Percentiles rank a stretch among this genome's conserved stretches.
Conservation (phyloP, 78 protist species). For the Capsaspora owczarzaki region DNA sequence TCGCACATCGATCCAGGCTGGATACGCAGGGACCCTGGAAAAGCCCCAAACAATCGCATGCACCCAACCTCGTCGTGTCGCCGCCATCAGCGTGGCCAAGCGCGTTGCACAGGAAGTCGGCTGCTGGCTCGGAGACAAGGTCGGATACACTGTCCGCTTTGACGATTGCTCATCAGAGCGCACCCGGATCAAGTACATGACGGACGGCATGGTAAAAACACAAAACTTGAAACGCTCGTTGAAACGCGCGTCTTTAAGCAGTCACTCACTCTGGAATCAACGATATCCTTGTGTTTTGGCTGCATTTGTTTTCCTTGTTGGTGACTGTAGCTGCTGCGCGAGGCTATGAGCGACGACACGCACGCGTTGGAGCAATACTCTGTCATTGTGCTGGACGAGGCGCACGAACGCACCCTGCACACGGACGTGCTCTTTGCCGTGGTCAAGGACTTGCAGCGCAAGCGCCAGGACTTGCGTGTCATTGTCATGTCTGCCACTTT, state of each 20-base stretch:
- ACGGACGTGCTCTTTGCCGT: slow-evolving; percentile 30
- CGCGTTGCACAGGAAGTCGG: slow-evolving; percentile 77
- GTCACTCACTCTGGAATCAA: too few species aligned
- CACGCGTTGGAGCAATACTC: slow-evolving; percentile 68
- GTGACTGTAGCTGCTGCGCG: slow-evolving; percentile 90
- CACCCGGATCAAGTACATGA: slow-evolving; percentile 76
- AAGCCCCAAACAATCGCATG: slow-evolving; percentile 44
- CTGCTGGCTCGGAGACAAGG: not conserved
- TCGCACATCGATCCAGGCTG: too few species aligned
- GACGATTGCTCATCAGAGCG: slow-evolving; percentile 29
- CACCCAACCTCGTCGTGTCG: slow-evolving; percentile 85
- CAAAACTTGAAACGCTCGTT: too few species aligned
- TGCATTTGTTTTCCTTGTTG: too few species aligned
- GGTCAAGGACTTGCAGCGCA: not conserved
- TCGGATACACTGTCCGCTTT: slow-evolving; percentile 67
- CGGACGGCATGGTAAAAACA: slow-evolving; percentile 99
- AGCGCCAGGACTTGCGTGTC: slow-evolving; percentile 55
- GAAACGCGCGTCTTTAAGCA: too few species aligned
- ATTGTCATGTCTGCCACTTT: slow-evolving; percentile 98
- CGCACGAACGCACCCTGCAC: slow-evolving; percentile 82
- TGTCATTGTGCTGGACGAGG: slow-evolving; percentile 91
- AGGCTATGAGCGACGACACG: slow-evolving; percentile 66
- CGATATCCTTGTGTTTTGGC: too few species aligned
- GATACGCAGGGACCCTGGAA: too few species aligned
- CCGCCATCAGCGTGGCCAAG: slow-evolving; percentile 73